A percentile compares a stretch with the other conserved stretches of the same genome.
Evolutionary conservation across 176 grass and related monocot species (phyloP).

Genomic region (Oryza nivara): DNA sequence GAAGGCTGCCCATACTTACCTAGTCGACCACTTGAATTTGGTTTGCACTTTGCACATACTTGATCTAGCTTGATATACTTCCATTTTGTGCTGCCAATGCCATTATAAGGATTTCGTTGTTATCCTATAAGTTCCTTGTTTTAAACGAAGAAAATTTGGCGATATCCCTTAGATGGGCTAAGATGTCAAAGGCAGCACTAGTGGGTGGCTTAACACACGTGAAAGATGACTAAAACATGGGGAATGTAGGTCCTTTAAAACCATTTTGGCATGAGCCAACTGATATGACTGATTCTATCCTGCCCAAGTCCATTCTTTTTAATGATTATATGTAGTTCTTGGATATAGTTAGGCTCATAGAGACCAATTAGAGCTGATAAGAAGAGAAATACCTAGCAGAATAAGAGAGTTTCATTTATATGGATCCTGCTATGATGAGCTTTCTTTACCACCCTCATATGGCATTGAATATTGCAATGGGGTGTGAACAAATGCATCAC

Average conservation of each 20-base stretch:
- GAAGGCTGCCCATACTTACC: neutral
- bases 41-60: slow-evolving; percentile 12
- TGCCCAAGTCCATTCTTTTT: slow-evolving; percentile 8
- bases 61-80: slow-evolving; percentile 2
- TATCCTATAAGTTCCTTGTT: neutral
- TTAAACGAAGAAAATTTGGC: neutral
- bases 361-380: neutral
- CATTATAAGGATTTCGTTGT: neutral
- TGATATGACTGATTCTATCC: neutral
- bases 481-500: neutral
- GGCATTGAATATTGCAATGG: neutral
- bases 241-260: neutral
- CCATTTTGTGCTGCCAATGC: neutral
- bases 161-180: neutral
- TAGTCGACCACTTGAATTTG: neutral
- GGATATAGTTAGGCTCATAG: neutral
- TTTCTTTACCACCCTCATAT: neutral
- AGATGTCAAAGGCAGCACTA: neutral
- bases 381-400: neutral
- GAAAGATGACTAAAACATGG: neutral
- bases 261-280: neutral
- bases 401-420: neutral
- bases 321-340: neutral
- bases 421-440: neutral
- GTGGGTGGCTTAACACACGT: neutral